Percentiles rank a stretch among this genome's conserved stretches.
phyloP scores from a whole-genome alignment of 805 yeast genomes.

The Blastobotrys muscicola region DNA sequence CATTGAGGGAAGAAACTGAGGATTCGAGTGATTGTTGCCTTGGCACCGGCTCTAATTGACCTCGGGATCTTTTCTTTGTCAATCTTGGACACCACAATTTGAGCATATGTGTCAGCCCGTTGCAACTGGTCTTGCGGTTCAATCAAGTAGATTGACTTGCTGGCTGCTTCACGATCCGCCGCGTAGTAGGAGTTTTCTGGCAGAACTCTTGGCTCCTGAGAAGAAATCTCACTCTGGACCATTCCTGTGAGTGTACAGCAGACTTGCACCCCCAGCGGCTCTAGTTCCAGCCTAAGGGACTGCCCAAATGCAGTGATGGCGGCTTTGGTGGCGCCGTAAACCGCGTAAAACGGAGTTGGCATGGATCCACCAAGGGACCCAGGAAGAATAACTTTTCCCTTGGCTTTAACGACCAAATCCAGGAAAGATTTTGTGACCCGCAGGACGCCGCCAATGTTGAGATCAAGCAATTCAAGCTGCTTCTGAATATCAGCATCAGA shows the following conservation, averaged over 20 bases:
- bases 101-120: too few species aligned
- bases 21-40: too few species aligned
- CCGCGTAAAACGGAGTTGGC: slow-evolving; percentile 62
- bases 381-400: slow-evolving; percentile 64
- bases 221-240: too few species aligned
- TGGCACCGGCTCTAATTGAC: too few species aligned
- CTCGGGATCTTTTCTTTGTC: too few species aligned
- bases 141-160: too few species aligned
- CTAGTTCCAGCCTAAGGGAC: slow-evolving; percentile 53
- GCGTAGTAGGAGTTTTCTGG: slow-evolving; percentile 43
- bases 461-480: slow-evolving; percentile 43
- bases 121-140: too few species aligned
- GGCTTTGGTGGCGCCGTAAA: slow-evolving; percentile 62
- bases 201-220: slow-evolving; percentile 44
- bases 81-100: too few species aligned
- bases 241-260: too few species aligned
- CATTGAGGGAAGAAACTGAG: too few species aligned
- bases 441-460: slow-evolving; percentile 64
- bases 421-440: slow-evolving; percentile 51
- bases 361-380: slow-evolving; percentile 60
- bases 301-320: slow-evolving; percentile 68
- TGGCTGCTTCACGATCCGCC: too few species aligned
- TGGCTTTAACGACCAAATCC: slow-evolving; percentile 47
- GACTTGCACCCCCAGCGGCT: slow-evolving; percentile 66
- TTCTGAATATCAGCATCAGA: slow-evolving; percentile 52